These are phyloP conservation scores for Morella rubra DNA, from an alignment of 306 rosid species.

Conservation along the genomic window DNA sequence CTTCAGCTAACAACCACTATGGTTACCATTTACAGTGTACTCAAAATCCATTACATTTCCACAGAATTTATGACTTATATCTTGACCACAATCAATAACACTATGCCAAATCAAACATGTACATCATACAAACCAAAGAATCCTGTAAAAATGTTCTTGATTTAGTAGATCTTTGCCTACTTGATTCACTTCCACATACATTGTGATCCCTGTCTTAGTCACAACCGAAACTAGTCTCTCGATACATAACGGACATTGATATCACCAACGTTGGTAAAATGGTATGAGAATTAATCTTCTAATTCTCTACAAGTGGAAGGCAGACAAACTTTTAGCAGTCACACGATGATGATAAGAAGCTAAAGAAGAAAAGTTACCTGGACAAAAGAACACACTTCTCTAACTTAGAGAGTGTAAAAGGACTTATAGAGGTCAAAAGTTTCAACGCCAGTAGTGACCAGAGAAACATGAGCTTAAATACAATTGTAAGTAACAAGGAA, in stretches of 20 bases:
- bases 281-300: neutral
- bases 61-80: neutral
- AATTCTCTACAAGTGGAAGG: neutral
- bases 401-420: neutral
- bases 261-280: neutral
- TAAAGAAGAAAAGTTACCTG: neutral
- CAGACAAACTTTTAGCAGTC: neutral
- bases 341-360: neutral
- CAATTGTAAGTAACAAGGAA: neutral
- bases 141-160: neutral
- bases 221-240: neutral
- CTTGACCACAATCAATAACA: neutral
- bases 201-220: neutral
- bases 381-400: neutral
- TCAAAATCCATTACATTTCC: neutral
- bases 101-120: neutral
- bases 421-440: neutral
- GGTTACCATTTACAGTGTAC: neutral
- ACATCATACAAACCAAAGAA: neutral
- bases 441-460: neutral
- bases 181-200: neutral
- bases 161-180: neutral
- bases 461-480: neutral
- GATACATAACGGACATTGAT: neutral
- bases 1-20: neutral